Base-by-base conservation (phyloP, 1,284 basidiomycete genomes). In the Fomitopsis pinicola region DNA sequence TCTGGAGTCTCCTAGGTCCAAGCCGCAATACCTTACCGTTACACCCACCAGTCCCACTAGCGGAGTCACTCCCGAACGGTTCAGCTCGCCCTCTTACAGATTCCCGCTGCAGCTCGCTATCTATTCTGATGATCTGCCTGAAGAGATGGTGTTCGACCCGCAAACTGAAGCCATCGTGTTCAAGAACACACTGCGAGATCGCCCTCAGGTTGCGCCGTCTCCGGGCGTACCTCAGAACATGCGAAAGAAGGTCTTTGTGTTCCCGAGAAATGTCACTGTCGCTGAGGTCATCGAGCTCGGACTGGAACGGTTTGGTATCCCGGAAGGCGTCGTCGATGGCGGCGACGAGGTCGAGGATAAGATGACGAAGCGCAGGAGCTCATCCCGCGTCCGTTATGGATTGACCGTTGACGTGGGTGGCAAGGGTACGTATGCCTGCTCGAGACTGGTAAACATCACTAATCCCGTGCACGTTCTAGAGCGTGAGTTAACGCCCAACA, bases 261-360 rank as follows among this genome's bases (percentile, higher is more conserved):
- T 97, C 76, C 94, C 96, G 5, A 92, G 93, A 73, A 98, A 97
- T 69, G 89, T 92, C 33, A 98, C 94, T 0, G 96, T 98, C 1
- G 94, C 95, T 0, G 97, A 99, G 73, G 95, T 96, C 9, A 94
- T 98, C 56, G 97, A 99, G 73, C 81, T 93, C 48, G 92, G 91
- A 12, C 72, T 98, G 64, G 95, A 98, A 69, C 78, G 94, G 58
- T 98, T 98, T 70, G 96, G 96, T 0, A 96, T 99, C 56, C 77
- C 86, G 38, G 97, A 98, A 46, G 97, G 95, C 19, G 94, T 99
- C 1, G 96, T 98, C 0, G 95, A 98, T 72, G 97, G 97, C 1
- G 96, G 96, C 1, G 97, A 99, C 73, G 96, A 98, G 69, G 86
- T 98, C 1, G 97, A 98, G 74, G 95, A 97, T 71, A 95, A 96